Conservation (phyloP, 352 stramenopile species). For the Pythium oligandrum region DNA sequence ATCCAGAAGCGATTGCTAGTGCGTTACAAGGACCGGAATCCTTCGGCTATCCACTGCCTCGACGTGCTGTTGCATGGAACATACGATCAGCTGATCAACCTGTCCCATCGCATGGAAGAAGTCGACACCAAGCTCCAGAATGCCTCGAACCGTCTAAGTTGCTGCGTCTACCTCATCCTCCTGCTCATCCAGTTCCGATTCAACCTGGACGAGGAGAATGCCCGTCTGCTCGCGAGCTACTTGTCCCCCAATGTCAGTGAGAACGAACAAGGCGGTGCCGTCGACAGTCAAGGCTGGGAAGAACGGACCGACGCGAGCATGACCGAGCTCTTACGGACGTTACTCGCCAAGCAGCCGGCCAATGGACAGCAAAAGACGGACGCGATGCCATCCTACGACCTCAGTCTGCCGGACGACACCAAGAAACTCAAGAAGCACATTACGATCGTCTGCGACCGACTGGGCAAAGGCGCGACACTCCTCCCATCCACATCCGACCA, state of each 20-base stretch:
- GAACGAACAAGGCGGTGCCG: conserved; percentile 28
- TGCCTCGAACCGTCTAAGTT: conserved; percentile 61
- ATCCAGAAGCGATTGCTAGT: conserved; percentile 89
- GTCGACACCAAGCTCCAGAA: conserved; percentile 45
- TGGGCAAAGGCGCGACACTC: conserved; percentile 74
- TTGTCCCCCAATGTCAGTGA: conserved; percentile 62
- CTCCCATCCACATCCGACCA: not conserved
- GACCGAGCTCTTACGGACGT: conserved; percentile 79
- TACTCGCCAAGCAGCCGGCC: conserved; percentile 56
- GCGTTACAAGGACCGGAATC: conserved; percentile 88
- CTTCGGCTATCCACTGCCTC: conserved; percentile 68
- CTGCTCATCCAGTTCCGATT: conserved; percentile 85
- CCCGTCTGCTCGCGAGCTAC: conserved; percentile 52
- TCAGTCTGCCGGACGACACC: conserved; percentile 73
- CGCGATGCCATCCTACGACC: conserved; percentile 27
- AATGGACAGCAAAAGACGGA: conserved; percentile 17
- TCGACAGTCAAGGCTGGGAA: conserved; percentile 80
- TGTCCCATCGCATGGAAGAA: conserved; percentile 69
- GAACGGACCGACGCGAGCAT: conserved; percentile 80
- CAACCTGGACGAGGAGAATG: conserved; percentile 58
- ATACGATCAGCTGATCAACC: conserved; percentile 74
- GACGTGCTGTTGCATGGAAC: conserved; percentile 85
- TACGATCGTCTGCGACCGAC: conserved; percentile 84
- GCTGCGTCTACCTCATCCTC: conserved; percentile 71
- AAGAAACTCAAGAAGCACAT: conserved; percentile 90